Evolutionary conservation across 2,329 filamentous ascomycete species (phyloP), one percentile per base, ranked within the genome.

Genomic region (Phoma herbarum): DNA sequence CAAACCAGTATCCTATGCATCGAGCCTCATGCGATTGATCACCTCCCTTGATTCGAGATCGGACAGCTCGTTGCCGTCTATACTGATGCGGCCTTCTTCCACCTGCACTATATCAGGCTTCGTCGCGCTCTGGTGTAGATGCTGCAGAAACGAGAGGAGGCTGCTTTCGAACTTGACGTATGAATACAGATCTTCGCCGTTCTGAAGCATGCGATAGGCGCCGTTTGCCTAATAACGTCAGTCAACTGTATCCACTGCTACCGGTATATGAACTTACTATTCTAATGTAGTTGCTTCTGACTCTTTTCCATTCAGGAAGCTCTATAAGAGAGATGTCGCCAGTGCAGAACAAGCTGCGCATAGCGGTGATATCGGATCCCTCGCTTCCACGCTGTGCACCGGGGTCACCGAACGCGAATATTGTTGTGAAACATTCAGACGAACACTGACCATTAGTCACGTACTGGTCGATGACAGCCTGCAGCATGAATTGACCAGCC

Each of bases 51-150:
- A 73, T 1, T 75, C 73, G 6, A 48, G 57, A 31, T 74, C 72
- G 0, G 70, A 65, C 8, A 77, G 66, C 43, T 75, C 71, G 31
- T 65, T 70, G 4, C 66, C 65, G 33, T 77, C 63, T 20, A 76
- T 69, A 11, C 69, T 74, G 44, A 77, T 72, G 3, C 78, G 71
- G 1, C 83, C 82, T 25, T 75, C 76, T 61, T 86, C 84, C 4
- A 86, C 73, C 61, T 86, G 84, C 1, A 80, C 66, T 1, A 86
- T 76, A 20, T 85, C 74, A 0, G 85, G 85, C 29, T 76, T 72
- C 20, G 80, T 70, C 18, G 83, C 69, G 7, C 71, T 74, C 2
- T 74, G 67, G 57, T 83, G 77, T 12, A 86, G 68, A 26, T 75
- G 69, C 0, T 71, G 62, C 7, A 86, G 62, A 57, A 82, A 82